These are phyloP conservation scores for Phytophthora meadii DNA, from an alignment of 352 stramenopile species.

Conservation along the genomic window DNA sequence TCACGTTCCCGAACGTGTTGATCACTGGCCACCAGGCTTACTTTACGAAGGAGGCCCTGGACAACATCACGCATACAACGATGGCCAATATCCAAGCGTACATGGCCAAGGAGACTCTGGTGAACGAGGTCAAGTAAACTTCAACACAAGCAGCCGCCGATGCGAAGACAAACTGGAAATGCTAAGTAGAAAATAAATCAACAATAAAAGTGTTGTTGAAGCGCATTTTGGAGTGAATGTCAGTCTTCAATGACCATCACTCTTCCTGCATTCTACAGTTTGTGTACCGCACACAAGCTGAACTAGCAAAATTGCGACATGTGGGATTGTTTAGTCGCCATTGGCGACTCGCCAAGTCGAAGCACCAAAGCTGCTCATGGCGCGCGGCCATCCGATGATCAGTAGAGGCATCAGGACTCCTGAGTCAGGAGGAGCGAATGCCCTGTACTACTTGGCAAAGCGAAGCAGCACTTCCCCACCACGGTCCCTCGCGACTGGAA, in stretches of 20 bases:
- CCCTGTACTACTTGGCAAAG: conserved; percentile 12
- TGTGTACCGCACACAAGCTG: conserved; percentile 8
- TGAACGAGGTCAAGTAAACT: conserved; percentile 44
- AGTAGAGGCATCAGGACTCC: too few species aligned
- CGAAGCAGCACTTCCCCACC: conserved; percentile 11
- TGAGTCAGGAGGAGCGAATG: neutral
- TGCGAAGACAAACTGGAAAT: neutral
- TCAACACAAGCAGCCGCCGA: neutral
- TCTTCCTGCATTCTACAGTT: conserved; percentile 18
- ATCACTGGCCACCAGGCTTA: conserved; percentile 84
- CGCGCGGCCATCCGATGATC: neutral
- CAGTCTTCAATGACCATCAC: conserved; percentile 20
- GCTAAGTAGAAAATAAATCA: too few species aligned
- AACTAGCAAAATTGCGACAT: conserved; percentile 20
- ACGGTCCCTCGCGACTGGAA: conserved; percentile 4
- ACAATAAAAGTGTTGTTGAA: neutral
- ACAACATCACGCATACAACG: conserved; percentile 75
- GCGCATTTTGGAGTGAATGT: conserved; percentile 7
- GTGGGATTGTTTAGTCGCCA: conserved; percentile 20
- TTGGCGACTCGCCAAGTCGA: too few species aligned
- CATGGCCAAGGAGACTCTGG: conserved; percentile 17
- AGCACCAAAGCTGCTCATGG: conserved; percentile 2
- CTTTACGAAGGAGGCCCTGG: conserved; percentile 80
- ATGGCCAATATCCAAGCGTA: conserved; percentile 81
- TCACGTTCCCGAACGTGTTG: conserved; percentile 86